A percentile compares a stretch with the other conserved stretches of the same genome.
These are phyloP conservation scores for Alternaria conjuncta DNA, from an alignment of 2,329 filamentous ascomycete species.

Conservation along the genomic window DNA sequence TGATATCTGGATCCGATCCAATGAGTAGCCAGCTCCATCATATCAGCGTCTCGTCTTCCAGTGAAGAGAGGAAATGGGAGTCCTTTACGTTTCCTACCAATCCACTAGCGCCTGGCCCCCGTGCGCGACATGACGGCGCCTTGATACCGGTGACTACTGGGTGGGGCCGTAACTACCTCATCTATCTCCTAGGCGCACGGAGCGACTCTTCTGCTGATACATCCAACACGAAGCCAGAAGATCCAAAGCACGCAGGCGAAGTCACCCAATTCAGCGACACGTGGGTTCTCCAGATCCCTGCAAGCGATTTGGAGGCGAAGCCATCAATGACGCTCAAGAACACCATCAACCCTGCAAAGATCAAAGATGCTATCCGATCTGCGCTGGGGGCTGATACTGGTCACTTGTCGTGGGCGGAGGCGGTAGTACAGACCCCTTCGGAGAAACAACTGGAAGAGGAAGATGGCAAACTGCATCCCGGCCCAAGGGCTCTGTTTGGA, in stretches of 20 bases:
- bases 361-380: slow-evolving; percentile 53
- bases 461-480: slow-evolving; percentile 54
- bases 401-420: slow-evolving; percentile 52
- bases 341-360: slow-evolving; percentile 50
- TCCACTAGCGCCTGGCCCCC: slow-evolving; percentile 52
- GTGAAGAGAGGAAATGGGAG: slow-evolving; percentile 44
- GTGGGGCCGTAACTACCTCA: slow-evolving; percentile 53
- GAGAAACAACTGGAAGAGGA: slow-evolving; percentile 39
- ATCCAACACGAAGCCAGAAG: slow-evolving; percentile 1
- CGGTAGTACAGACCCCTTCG: slow-evolving; percentile 47
- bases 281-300: slow-evolving; percentile 55
- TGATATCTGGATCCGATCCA: slow-evolving; percentile 46
- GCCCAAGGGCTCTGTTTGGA: slow-evolving; percentile 51
- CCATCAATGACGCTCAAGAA: slow-evolving; percentile 31
- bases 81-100: slow-evolving; percentile 52
- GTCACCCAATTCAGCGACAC: slow-evolving; percentile 49
- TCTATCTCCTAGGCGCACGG: slow-evolving; percentile 51
- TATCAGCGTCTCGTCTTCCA: slow-evolving; percentile 26
- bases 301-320: slow-evolving; percentile 38
- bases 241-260: slow-evolving; percentile 15
- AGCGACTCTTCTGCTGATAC: slow-evolving; percentile 2
- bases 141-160: slow-evolving; percentile 52
- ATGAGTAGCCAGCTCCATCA: slow-evolving; percentile 40
- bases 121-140: slow-evolving; percentile 47
- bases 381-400: slow-evolving; percentile 51